Evolutionary conservation across 176 grass and related monocot species (phyloP), one percentile per base, ranked within the genome.

Genomic region (Poa pratensis): DNA sequence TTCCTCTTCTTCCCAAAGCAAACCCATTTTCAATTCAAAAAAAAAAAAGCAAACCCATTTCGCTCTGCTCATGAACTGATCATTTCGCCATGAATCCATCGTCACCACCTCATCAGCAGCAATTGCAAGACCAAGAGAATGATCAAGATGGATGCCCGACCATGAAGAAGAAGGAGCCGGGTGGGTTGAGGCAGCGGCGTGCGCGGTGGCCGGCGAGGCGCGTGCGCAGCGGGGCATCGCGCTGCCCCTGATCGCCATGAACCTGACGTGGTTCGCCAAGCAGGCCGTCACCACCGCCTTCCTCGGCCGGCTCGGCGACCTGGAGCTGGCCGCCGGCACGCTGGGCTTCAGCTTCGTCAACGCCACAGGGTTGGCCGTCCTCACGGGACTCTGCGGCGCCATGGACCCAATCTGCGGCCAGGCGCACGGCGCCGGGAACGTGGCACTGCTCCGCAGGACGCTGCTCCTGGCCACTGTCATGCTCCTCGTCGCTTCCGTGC

Each of bases 371-470:
- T 98, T 98, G 81, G 90, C 96, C 4, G 89, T 98, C 5, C 87
- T 98, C 15, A 92, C 50, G 1, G 96, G 96, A 0, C 93, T 98
- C 9, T 93, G 93, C 58, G 83, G 83, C 53, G 95, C 93, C 86
- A 98, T 95, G 96, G 96, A 98, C 27, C 91, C 96, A 30, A 90
- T 98, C 78, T 98, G 96, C 50, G 96, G 96, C 8, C 96, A 98
- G 87, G 96, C 96, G n/a, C 88, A 90, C 76, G 96, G 96, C 11
- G 96, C 96, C 61, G 30, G 73, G 13, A 98, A 98, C 91, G 79
- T 15, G 9, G 60, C 52, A 26, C 96, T 98, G 39, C 86, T 98
- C 39, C 93, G 78, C 53, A 71, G 84, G 43, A 94, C 96, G 30
- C 93, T 98, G 27, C 18, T 85, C 32, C 94, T 92, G 96, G 80